Evolutionary conservation across 2,329 filamentous ascomycete genomes (phyloP), one percentile per base, ranked within the genome.

Genomic region (Colletotrichum endophyticum): DNA sequence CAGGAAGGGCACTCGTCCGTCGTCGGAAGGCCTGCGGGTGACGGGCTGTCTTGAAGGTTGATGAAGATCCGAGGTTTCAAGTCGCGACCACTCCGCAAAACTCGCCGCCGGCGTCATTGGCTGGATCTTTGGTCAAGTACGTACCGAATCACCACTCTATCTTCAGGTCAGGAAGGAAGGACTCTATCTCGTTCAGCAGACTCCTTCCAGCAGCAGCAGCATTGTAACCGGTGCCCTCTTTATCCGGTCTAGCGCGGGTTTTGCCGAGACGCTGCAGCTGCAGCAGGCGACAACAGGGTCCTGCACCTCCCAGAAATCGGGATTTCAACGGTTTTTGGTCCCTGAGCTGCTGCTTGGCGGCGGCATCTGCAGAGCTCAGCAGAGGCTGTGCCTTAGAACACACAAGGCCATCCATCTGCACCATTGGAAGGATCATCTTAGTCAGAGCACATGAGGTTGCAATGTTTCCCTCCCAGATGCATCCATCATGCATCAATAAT

Each of bases 31-130:
- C 19, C 34, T 22, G 61, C 61, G 49, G 53, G 19, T 39, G 44
- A 49, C 44, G 44, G n/a, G 44, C 44, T 49, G 68, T 72, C 16
- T 68, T 39, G 73, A 69, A 61, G 73, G 57, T 59, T 66, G 70
- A 59, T 30, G 70, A 36, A 69, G 64, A 61, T 76, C 64, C 70
- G 73, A 73, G 66, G 73, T 76, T 76, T 76, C 73, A 76, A 36
- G 64, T 76, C 28, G 22, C 68, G 61, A 27, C 39, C 34, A 57
- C 34, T 44, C 13, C 39, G 22, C 34, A 59, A 25, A 66, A 57
- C 32, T 34, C 59, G 30, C 66, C 57, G 39, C 19, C 66, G 27
- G 70, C n/a, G 25, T 67, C 53, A 49, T 44, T 63, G 34, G 44
- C 13, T 27, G 16, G 9, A 11, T n/a, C 39, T n/a, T 2, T n/a